Evolutionary conservation across 2,329 filamentous ascomycete genomes (phyloP).

Genomic region (Alternaria sp.): DNA sequence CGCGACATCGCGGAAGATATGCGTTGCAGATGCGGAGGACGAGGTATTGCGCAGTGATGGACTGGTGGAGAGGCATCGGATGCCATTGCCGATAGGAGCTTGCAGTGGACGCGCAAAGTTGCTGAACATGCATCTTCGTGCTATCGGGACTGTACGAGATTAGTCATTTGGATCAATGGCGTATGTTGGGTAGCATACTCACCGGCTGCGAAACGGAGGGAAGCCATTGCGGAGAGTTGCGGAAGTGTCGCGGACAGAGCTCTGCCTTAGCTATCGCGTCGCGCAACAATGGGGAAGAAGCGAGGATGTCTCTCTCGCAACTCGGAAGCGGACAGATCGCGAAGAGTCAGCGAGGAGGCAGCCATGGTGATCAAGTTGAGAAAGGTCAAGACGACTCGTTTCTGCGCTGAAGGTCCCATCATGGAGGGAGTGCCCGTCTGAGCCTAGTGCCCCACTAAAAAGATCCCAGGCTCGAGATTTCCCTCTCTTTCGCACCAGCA

Average conservation of each 20-base stretch:
- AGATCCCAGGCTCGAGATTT: constrained; percentile 21
- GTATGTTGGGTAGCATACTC: neutral
- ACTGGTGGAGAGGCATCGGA: constrained; percentile 29
- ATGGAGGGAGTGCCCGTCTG: constrained; percentile 4
- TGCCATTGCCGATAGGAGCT: constrained; percentile 6
- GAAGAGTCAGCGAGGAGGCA: neutral
- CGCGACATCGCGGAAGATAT: constrained; percentile 77
- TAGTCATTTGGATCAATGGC: constrained; percentile 21
- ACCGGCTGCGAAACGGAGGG: constrained; percentile 28
- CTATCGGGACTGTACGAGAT: constrained; percentile 18
- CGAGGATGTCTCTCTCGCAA: neutral
- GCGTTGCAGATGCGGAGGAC: constrained; percentile 54
- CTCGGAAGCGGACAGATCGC: constrained; percentile 12
- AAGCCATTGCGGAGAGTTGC: constrained; percentile 35
- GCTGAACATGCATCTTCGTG: constrained; percentile 2
- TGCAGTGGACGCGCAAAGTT: constrained; percentile 2
- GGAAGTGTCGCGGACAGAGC: constrained; percentile 25
- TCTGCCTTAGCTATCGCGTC: neutral
- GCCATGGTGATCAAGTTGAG: constrained; percentile 26
- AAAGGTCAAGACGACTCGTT: constrained; percentile 29
- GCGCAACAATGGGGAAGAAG: neutral
- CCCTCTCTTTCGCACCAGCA: constrained; percentile 5
- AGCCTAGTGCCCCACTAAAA: constrained; percentile 28
- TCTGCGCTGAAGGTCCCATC: constrained; percentile 33
- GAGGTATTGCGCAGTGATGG: constrained; percentile 25